Evolutionary conservation across 805 yeast genomes (phyloP), one percentile per base, ranked within the genome.

Genomic region (Hanseniaspora thailandica): DNA sequence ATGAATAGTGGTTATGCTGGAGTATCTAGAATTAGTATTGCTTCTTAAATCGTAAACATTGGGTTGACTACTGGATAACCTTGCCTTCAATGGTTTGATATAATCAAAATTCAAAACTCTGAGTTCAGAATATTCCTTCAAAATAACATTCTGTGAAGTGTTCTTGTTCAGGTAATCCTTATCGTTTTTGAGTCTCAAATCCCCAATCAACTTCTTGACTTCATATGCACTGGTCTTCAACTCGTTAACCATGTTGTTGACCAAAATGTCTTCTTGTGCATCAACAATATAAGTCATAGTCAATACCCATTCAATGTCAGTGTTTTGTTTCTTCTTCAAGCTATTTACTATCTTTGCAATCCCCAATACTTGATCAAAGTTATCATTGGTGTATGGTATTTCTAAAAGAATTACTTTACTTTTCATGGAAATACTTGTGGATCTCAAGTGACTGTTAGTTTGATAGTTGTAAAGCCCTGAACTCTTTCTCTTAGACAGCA

Each of bases 311-410:
- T 48, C 44, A 19, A 40, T n/a, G 19, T 34, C 36, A 17, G 26
- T 34, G 4, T 40, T 7, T 19, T 31, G 13, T 9, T 40, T 10
- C 6, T 12, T 30, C 31, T 48, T 33, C 20, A 44, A 12, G 10
- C 23, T 25, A 15, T 41, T 8, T 5, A 50, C 33, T 8, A 43
- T 38, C 4, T 20, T 35, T 5, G 44, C 45, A 15, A 50, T 8
- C 19, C 54, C 54, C 10, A 43, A 6, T n/a, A 33, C 38, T n/a
- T 50, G 54, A 28, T 43, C 44, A 35, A 50, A 50, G 17, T 50
- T 50, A 9, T 50, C 54, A 28, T 50, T 50, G 1, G 54, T 50
- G 22, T 43, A 50, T 15, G 47, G 44, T 1, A 50, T 25, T 4
- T 19, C 34, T 12, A 43, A 43, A 9, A 30, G 17, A 10, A 43